Evolutionary conservation across 139 green algal species (phyloP), one percentile per base, ranked within the genome.

Genomic region (Bryopsis sp.): DNA sequence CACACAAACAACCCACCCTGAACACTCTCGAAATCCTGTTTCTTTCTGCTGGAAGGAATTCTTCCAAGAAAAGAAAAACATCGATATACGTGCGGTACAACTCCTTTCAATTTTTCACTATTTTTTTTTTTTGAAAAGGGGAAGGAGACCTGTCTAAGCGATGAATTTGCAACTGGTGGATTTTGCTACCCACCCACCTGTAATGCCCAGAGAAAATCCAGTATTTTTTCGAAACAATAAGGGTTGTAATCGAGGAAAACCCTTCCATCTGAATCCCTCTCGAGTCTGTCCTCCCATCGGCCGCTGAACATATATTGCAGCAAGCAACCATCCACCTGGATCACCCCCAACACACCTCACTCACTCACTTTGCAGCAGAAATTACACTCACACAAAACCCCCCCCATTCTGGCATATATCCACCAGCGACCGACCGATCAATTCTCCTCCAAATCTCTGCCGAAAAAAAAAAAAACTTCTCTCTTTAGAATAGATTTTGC

Each of bases 241-340:
- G 59, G 59, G 43, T 67, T 67, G 59, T 67, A 67, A 26, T 67
- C 59, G 7, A 67, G 59, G 33, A 67, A 67, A 4, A 67, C 59
- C 5, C 59, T 26, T 8, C 31, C 59, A 7, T 67, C 59, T 8
- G 59, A 67, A 19, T 67, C 59, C 8, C 59, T 11, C 59, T 67
- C 59, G 11, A 67, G 33, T 26, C 59, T 39, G 59, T 67, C 59
- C 33, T 67, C 59, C 59, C 59, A 67, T 47, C 59, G 39, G 5
- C 59, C 59, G 43, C 59, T 67, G 59, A 67, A 67, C 59, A 67
- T 67, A 26, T 67, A 67, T 24, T 67, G 59, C 59, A 67, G 31
- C 11, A 67, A 47, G 33, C 59, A 67, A 47, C 59, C 59, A 43
- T 67, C 59, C 7, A 67, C 59, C 59, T 67, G 19, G 33, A 19